These are phyloP conservation scores for Monosporascus sp. DNA, from an alignment of 2,329 filamentous ascomycete species.

Conservation along the genomic window DNA sequence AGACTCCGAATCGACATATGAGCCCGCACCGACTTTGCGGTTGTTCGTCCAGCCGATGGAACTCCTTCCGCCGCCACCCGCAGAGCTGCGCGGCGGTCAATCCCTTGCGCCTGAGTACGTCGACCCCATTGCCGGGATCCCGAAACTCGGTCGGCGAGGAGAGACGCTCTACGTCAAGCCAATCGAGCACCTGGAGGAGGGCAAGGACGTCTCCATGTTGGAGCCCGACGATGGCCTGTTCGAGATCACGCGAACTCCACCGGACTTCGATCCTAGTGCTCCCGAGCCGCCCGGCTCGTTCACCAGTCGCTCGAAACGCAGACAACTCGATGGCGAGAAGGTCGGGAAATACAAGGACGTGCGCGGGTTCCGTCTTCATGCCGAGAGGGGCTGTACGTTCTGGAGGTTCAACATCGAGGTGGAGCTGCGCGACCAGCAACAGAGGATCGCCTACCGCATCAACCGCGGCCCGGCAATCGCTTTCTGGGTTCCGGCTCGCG, in stretches of 20 bases:
- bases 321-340: conserved; percentile 70
- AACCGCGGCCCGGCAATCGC: conserved; percentile 82
- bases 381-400: conserved; percentile 84
- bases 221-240: conserved; percentile 82
- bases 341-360: conserved; percentile 78
- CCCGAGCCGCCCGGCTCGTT: conserved; percentile 49
- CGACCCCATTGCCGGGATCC: conserved; percentile 82
- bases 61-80: conserved; percentile 71
- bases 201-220: conserved; percentile 68
- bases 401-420: conserved; percentile 97
- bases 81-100: conserved; percentile 58
- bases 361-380: conserved; percentile 73
- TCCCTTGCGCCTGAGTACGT: conserved; percentile 74
- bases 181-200: conserved; percentile 78
- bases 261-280: conserved; percentile 41
- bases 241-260: conserved; percentile 56
- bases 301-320: conserved; percentile 46
- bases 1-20: conserved; percentile 78
- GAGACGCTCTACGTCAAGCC: conserved; percentile 84
- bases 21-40: conserved; percentile 70
- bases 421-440: conserved; percentile 71
- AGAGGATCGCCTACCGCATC: conserved; percentile 91
- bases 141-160: conserved; percentile 78
- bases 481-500: conserved; percentile 88
- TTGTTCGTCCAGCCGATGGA: conserved; percentile 85